Conservation (phyloP, 1,284 basidiomycete genomes). For the Ganoderma sinense region DNA sequence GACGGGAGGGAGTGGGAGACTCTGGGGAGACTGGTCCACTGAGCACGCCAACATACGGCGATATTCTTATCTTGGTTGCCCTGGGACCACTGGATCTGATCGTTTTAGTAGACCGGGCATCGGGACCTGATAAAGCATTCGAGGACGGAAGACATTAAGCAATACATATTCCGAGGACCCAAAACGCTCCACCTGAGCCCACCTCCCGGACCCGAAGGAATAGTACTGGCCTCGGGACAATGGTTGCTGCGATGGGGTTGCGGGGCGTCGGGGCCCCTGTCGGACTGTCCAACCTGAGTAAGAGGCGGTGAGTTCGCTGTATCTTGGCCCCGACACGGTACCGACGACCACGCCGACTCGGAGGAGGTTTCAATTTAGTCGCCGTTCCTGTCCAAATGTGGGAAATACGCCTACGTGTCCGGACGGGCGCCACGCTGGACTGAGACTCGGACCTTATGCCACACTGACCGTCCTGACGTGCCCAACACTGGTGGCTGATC, state of each 20-base stretch:
- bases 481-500: background rate
- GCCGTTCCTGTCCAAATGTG: background rate
- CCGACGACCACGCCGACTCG: background rate
- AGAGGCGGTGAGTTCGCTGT: background rate
- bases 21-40: too few relatives aligned
- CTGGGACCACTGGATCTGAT: background rate
- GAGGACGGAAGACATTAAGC: background rate
- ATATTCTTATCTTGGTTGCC: background rate
- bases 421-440: background rate
- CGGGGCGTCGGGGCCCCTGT: background rate
- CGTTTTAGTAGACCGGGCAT: background rate
- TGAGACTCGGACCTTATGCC: conserved; percentile 12
- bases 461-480: background rate
- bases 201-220: background rate
- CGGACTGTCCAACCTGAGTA: background rate
- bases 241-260: background rate
- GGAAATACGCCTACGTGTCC: conserved; percentile 1
- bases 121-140: background rate
- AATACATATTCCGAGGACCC: too few relatives aligned
- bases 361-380: background rate
- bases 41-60: too few relatives aligned
- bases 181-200: background rate
- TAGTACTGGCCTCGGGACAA: background rate
- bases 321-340: background rate
- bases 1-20: too few relatives aligned